phyloP scores from a whole-genome alignment of 2,329 filamentous ascomycete species.

The Scleromitrula shiraiana region DNA sequence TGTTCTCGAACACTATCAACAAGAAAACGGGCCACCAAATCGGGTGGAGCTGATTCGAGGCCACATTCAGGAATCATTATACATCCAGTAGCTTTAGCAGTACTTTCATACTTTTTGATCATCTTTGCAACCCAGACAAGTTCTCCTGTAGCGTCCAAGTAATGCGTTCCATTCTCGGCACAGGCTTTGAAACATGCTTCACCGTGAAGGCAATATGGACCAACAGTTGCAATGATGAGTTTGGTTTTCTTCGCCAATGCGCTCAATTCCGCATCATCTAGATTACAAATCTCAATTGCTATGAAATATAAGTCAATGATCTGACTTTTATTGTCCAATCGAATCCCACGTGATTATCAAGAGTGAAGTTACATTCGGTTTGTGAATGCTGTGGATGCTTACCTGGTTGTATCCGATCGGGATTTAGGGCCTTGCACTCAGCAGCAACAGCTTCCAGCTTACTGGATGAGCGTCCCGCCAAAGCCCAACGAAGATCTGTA shows the following conservation, averaged over 20 bases:
- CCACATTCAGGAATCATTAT: conserved; percentile 55
- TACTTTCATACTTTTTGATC: conserved; percentile 49
- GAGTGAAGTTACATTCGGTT: neutral
- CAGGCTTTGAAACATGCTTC: conserved; percentile 54
- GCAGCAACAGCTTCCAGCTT: conserved; percentile 66
- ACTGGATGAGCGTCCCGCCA: conserved; percentile 70
- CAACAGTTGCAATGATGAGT: conserved; percentile 50
- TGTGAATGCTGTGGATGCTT: conserved; percentile 24
- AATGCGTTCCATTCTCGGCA: conserved; percentile 55
- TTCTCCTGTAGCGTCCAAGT: conserved; percentile 56
- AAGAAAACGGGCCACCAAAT: conserved; percentile 48
- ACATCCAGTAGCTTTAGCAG: conserved; percentile 46
- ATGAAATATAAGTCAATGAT: neutral
- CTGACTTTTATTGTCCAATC: neutral
- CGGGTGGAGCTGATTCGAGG: conserved; percentile 54
- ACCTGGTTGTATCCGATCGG: conserved; percentile 66
- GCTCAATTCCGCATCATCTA: conserved; percentile 39
- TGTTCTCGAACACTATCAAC: conserved; percentile 40
- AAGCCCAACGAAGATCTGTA: conserved; percentile 76
- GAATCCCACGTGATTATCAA: neutral
- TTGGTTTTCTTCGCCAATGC: conserved; percentile 48
- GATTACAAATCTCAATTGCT: conserved; percentile 46
- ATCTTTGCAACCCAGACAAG: conserved; percentile 49
- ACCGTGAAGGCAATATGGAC: conserved; percentile 49
- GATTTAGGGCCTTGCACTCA: conserved; percentile 57